These are phyloP conservation scores for Podospora pseudocomata DNA, from an alignment of 495 filamentous ascomycete species.

Conservation along the genomic window DNA sequence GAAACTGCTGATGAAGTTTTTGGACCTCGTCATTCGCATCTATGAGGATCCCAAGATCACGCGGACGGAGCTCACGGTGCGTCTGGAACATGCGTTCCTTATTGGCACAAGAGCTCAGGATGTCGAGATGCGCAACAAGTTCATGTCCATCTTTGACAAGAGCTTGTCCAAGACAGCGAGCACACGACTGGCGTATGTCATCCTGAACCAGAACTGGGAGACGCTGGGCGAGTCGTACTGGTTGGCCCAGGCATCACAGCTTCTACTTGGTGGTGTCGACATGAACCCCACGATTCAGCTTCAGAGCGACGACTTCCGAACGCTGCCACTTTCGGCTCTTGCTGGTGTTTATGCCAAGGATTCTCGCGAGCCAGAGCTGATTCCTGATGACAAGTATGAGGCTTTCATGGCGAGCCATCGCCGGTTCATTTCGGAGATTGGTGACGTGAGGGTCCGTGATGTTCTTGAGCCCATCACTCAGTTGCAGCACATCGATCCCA, in stretches of 20 bases:
- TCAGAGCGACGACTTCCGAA: conserved; percentile 76
- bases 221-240: conserved; percentile 91
- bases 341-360: conserved; percentile 71
- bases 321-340: conserved; percentile 64
- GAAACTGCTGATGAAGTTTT: conserved; percentile 82
- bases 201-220: conserved; percentile 96
- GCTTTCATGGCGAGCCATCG: conserved; percentile 70
- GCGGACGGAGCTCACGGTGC: conserved; percentile 89
- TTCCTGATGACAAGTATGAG: conserved; percentile 79
- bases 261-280: conserved; percentile 86
- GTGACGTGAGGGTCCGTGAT: conserved; percentile 79
- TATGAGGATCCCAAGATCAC: conserved; percentile 96
- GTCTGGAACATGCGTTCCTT: conserved; percentile 95
- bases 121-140: conserved; percentile 94
- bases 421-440: conserved; percentile 76
- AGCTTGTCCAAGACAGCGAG: conserved; percentile 84
- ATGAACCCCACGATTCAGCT: conserved; percentile 72
- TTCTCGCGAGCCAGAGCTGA: conserved; percentile 62
- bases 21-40: conserved; percentile 92
- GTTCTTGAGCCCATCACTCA: conserved; percentile 89
- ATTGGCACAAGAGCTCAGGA: conserved; percentile 92
- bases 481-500: conserved; percentile 82
- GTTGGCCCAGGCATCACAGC: conserved; percentile 88
- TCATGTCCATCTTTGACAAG: conserved; percentile 90
- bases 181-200: conserved; percentile 78